Base-by-base conservation (phyloP, 2,329 filamentous ascomycete genomes). In the Colletotrichum endophyticum region DNA sequence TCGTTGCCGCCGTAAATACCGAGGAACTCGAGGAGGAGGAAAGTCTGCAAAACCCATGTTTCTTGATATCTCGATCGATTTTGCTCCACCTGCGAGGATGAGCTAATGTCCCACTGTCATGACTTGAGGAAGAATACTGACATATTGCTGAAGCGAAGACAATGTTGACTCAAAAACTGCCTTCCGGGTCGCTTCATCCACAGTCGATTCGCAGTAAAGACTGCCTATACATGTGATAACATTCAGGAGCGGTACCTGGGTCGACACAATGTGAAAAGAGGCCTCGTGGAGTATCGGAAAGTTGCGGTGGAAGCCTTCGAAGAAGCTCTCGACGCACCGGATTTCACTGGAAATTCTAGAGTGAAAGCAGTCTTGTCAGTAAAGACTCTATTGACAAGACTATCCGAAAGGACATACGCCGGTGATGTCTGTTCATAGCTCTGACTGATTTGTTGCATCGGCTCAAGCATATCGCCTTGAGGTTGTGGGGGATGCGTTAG, bases 41-140 rank as follows among this genome's bases (percentile, higher is more conserved):
- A 73, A 8, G 64, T 73, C 28, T 73, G 70, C 6, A 73, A 63
- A 8, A 73, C 70, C 70, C 70, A 73, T 19, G 53, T 73, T 28
- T 73, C 70, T 62, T 73, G 70, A 53, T 73, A 73, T 27, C 70
- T 64, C 12, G 70, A 73, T 19, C 70, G 70, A 5, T 69, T 73
- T 68, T 73, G 53, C 2, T 73, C 63, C 11, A 73, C 70, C 70
- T 73, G 8, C n/a, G 16, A 5, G 13, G 22, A 9, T n/a, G 0
- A 53, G 44, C 11, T 13, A 4, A 8, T 53, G 44, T 13, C 1
- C n/a, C 11, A 22, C 12, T 0, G 3, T 13, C 2, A 53, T 3
- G 44, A 2, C n/a, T 22, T 1, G 19, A 49, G 6, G 13, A 25
- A 13, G 2, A 5, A 49, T 1, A 73, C 70, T 69, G 19, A 73